Percentiles rank a stretch among this genome's conserved stretches.
These are phyloP conservation scores for Xerocomellus intermedius DNA, from an alignment of 768 basidiomycete species.

Conservation along the genomic window DNA sequence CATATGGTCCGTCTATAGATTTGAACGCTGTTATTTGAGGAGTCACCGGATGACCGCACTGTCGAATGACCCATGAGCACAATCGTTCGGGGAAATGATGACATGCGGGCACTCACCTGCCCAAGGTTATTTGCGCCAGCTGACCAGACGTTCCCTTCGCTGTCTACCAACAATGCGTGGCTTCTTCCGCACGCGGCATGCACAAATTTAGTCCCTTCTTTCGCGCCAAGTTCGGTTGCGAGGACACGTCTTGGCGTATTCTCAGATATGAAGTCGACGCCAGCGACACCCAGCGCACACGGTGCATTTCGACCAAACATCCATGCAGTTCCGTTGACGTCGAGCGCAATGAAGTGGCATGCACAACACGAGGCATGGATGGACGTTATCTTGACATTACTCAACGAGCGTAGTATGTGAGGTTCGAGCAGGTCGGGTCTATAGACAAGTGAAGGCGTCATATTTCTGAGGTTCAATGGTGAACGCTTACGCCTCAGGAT, in stretches of 20 bases:
- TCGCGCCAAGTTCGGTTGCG: conserved; percentile 60
- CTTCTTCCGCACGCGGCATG: conserved; percentile 80
- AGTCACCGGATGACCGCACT: conserved; percentile 72
- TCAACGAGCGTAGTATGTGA: conserved; percentile 83
- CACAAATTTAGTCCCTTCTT: conserved; percentile 60
- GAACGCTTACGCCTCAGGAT: conserved; percentile 34
- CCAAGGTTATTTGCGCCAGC: conserved; percentile 80
- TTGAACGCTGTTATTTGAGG: conserved; percentile 70
- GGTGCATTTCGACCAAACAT: conserved; percentile 84
- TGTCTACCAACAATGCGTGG: conserved; percentile 81
- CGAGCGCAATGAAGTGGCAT: conserved; percentile 75
- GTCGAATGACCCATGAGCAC: conserved; percentile 3
- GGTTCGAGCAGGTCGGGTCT: conserved; percentile 85
- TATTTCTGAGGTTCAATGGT: not conserved
- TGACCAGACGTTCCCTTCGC: conserved; percentile 80
- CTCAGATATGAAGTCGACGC: conserved; percentile 63
- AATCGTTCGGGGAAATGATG: not conserved
- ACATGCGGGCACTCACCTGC: conserved; percentile 51
- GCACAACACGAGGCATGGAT: conserved; percentile 74
- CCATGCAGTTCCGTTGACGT: conserved; percentile 79
- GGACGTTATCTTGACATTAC: conserved; percentile 71
- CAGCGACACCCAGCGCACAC: conserved; percentile 60
- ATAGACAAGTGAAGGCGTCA: conserved; percentile 25
- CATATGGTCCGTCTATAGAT: conserved; percentile 54
- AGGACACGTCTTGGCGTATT: conserved; percentile 64